Base-by-base conservation (phyloP, 306 rosid genomes). In the Adenanthera pavonina region DNA sequence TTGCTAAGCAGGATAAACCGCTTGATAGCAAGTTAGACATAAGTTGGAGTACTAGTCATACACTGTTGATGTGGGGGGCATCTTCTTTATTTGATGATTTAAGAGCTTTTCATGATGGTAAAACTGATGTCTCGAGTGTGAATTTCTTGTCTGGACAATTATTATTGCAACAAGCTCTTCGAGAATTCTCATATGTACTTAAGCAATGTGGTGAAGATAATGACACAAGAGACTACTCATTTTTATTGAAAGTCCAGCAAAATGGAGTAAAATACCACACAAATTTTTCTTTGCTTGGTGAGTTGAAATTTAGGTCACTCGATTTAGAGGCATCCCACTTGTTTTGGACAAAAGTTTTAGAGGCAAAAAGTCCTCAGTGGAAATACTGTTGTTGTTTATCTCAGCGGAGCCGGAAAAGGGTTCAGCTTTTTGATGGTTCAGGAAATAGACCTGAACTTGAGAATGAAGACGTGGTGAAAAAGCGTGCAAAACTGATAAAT, bases 31-130 rank as follows among this genome's bases (percentile, higher is more conserved):
- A 74, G 60, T 17, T 86, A 44, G 84, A 78, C 81, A 59, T 87
- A 48, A 89, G 61, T 88, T 79, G 88, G 86, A 78, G 71, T 80
- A 79, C 67, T 43, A 57, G 87, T 77, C 94, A 94, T 66, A 79
- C 48, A 85, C 85, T 95, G 74, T 89, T 95, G 78, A 90, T 91
- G 91, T 90, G 95, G 94, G 97, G 98, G n/a, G 91, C 91, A 8
- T 81, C 91, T 78, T 77, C 73, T 83, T 91, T 92, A 75, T 92
- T 95, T 74, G 85, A 86, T 48, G 85, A 82, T 56, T 80, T 95
- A 88, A 86, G 85, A 30, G 79, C 82, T 85, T 92, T 91, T 68
- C 97, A 88, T 77, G 71, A 59, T 69, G 70, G 75, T 78, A 78
- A 86, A 60, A 79, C 71, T 54, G 81, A 76, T 54, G 40, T 51